Conservation (phyloP, 495 filamentous ascomycete genomes). For the Xylaria castorea region DNA sequence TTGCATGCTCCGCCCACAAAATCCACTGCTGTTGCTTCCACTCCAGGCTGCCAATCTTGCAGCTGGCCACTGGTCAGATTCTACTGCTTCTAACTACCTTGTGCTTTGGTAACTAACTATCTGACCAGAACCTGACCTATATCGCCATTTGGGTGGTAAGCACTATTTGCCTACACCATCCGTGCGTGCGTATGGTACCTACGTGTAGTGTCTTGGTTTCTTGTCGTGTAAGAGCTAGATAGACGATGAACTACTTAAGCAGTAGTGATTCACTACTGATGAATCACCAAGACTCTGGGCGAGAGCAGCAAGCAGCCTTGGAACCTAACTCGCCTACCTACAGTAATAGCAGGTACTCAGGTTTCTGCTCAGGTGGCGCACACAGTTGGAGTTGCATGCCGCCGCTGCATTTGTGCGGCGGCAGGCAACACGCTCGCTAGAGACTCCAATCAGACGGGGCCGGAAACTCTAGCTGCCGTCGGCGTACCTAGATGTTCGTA, state of each 20-base stretch:
- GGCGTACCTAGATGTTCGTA: not conserved
- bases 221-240: not conserved
- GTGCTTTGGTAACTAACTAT: too few relatives aligned
- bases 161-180: not conserved
- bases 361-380: not conserved
- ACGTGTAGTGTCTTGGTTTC: not conserved
- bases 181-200: not conserved
- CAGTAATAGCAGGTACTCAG: not conserved
- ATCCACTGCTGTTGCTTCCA: not conserved
- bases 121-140: not conserved
- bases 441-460: conserved; percentile 11
- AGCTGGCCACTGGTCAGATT: not conserved
- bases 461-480: conserved; percentile 15
- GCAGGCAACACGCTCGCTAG: conserved; percentile 3
- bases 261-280: too few relatives aligned
- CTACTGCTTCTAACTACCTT: too few relatives aligned
- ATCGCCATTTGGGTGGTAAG: not conserved
- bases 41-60: conserved; percentile 10
- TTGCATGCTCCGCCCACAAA: not conserved
- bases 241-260: not conserved
- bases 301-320: not conserved
- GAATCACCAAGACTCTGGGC: not conserved
- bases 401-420: conserved; percentile 4
- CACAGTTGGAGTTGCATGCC: not conserved
- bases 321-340: not conserved